Evolutionary conservation across 495 filamentous ascomycete genomes (phyloP).

Genomic region (Copromyces sp.): DNA sequence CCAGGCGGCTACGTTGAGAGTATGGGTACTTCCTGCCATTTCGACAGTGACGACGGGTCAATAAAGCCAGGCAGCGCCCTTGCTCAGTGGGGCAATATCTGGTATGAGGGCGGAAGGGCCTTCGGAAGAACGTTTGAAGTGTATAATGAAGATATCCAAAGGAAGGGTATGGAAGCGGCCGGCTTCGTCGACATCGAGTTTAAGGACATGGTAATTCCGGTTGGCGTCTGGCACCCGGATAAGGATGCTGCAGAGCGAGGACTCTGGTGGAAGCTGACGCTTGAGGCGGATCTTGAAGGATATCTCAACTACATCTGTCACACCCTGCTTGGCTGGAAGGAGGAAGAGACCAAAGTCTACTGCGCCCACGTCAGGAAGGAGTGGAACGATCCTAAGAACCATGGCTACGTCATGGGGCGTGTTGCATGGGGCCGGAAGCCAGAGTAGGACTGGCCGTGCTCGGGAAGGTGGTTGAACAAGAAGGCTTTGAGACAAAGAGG

Average conservation of each 20-base stretch:
- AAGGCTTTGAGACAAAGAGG: background rate
- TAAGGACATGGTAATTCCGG: background rate
- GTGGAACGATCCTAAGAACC: background rate
- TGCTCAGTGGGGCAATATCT: background rate
- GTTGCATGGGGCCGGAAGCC: slow-evolving; percentile 19
- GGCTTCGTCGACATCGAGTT: slow-evolving; percentile 5
- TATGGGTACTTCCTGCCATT: slow-evolving; percentile 3
- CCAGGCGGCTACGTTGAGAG: slow-evolving; percentile 12
- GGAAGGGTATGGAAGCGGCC: slow-evolving; percentile 4
- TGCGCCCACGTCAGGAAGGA: background rate
- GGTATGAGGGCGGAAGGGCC: too few species aligned
- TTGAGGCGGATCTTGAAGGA: background rate
- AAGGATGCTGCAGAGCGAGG: slow-evolving; percentile 1
- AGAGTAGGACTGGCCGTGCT: slow-evolving; percentile 18
- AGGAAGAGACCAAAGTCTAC: slow-evolving; percentile 4
- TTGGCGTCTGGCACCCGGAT: background rate
- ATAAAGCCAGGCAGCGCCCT: background rate
- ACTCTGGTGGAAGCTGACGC: background rate
- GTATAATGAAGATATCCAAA: slow-evolving; percentile 17
- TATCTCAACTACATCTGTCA: slow-evolving; percentile 2
- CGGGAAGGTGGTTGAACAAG: background rate
- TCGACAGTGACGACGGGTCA: slow-evolving; percentile 1
- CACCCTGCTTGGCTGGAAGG: slow-evolving; percentile 8
- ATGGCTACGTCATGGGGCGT: background rate
- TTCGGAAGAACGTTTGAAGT: slow-evolving; percentile 9